Conservation (phyloP, 495 filamentous ascomycete genomes). For the Chlorociboria aeruginascens region DNA sequence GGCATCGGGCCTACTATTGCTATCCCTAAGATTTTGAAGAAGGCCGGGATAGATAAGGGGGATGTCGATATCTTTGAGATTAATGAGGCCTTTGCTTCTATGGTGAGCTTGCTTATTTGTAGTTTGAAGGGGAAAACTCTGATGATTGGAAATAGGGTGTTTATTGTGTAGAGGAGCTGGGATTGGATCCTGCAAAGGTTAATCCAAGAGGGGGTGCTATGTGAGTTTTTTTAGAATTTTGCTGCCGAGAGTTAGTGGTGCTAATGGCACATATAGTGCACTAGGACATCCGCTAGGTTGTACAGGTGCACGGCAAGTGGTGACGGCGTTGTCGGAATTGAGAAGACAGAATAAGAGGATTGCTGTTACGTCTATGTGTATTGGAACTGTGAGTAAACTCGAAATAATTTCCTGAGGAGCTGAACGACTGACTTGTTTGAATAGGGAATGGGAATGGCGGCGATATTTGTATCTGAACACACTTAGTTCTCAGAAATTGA, state of each 20-base stretch:
- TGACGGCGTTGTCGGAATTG: constrained; percentile 68
- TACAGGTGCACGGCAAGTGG: constrained; percentile 70
- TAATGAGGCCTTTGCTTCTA: constrained; percentile 95
- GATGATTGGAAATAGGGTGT: constrained; percentile 37
- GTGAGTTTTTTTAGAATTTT: constrained; percentile 19
- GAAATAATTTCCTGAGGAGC: background rate
- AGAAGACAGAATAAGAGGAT: constrained; percentile 69
- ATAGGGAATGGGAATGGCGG: constrained; percentile 44
- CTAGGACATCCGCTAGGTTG: constrained; percentile 72
- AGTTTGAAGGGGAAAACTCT: background rate
- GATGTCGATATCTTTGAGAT: constrained; percentile 89
- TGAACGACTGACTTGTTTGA: constrained; percentile 9
- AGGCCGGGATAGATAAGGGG: constrained; percentile 59
- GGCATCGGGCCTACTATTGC: constrained; percentile 88
- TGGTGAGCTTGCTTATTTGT: constrained; percentile 31
- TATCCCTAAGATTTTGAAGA: constrained; percentile 81
- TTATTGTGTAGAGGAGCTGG: constrained; percentile 71
- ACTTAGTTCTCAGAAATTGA: no score
- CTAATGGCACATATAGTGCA: constrained; percentile 27
- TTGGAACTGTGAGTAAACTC: constrained; percentile 48
- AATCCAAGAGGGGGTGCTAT: constrained; percentile 76
- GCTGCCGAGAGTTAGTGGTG: background rate
- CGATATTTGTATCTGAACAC: constrained; percentile 40
- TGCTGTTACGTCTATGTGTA: constrained; percentile 75
- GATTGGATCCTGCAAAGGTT: constrained; percentile 70